Evolutionary conservation across 345 rosid genomes (phyloP).

Genomic region (Hibiscus mutabilis): DNA sequence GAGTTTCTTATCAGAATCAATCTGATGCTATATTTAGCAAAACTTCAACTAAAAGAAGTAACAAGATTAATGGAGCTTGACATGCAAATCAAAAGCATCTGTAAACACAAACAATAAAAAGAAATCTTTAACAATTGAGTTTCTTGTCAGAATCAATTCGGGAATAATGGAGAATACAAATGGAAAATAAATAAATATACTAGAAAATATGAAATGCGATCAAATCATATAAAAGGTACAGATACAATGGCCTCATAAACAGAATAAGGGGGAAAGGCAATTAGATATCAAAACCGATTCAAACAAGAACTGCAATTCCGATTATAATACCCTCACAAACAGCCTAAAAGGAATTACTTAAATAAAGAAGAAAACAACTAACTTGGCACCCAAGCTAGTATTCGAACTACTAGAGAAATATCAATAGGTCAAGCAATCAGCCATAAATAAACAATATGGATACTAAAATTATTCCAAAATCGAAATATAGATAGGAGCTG

Average conservation of each 20-base stretch:
- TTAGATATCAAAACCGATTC: not conserved
- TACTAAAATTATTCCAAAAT: too few relatives aligned
- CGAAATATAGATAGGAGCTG: too few relatives aligned
- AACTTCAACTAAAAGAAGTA: not conserved
- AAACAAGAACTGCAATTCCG: not conserved
- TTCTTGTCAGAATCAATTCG: not conserved
- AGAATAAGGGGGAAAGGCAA: not conserved
- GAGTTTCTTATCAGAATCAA: too few relatives aligned
- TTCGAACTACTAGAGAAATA: too few relatives aligned
- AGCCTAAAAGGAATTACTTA: too few relatives aligned
- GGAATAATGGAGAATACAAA: not conserved
- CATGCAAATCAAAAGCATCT: slow-evolving; percentile 7
- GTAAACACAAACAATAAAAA: not conserved
- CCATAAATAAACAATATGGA: too few relatives aligned
- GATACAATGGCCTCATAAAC: too few relatives aligned
- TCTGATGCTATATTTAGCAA: not conserved
- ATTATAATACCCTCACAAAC: too few relatives aligned
- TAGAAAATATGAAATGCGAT: slow-evolving; percentile 2
- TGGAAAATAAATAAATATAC: not conserved
- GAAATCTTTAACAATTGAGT: not conserved
- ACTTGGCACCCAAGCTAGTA: too few relatives aligned
- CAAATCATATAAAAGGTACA: too few relatives aligned
- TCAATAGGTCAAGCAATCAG: too few relatives aligned
- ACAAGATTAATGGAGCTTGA: slow-evolving; percentile 1
- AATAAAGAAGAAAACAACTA: too few relatives aligned